phyloP scores from a whole-genome alignment of 768 basidiomycete species.

The Collybia mongolica region DNA sequence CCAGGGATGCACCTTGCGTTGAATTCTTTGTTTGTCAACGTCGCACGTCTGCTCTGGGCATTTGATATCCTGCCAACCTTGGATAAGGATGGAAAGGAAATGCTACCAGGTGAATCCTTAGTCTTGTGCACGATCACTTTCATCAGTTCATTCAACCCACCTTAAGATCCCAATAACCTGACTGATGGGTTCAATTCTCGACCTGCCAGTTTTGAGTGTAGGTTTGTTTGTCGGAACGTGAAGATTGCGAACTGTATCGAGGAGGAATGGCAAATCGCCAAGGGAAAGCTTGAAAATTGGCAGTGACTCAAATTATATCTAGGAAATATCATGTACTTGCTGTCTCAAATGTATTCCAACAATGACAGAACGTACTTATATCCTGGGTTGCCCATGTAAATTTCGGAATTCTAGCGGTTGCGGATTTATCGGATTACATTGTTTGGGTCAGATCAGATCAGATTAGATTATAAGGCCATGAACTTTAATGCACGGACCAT shows the following conservation, averaged over 20 bases:
- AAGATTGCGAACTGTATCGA: constrained; percentile 20
- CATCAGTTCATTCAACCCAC: not conserved
- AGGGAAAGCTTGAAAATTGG: constrained; percentile 17
- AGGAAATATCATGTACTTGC: too few relatives aligned
- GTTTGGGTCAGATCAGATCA: not conserved
- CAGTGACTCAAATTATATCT: not conserved
- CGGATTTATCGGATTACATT: too few relatives aligned
- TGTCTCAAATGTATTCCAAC: too few relatives aligned
- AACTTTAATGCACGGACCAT: constrained; percentile 45
- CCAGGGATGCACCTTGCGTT: constrained; percentile 34
- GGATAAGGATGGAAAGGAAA: constrained; percentile 3
- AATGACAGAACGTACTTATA: too few relatives aligned
- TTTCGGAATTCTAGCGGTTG: too few relatives aligned
- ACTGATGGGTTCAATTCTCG: constrained; percentile 34
- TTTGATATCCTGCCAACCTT: constrained; percentile 27
- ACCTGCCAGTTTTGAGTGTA: constrained; percentile 29
- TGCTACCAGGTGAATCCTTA: constrained; percentile 8
- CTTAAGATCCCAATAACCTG: constrained; percentile 24
- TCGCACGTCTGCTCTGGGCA: constrained; percentile 33
- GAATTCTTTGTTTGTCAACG: constrained; percentile 31
- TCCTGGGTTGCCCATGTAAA: too few relatives aligned
- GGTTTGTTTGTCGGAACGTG: constrained; percentile 21
- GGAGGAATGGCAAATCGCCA: constrained; percentile 20
- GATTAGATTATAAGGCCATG: constrained; percentile 7
- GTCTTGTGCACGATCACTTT: not conserved